Percentiles rank a stretch among this genome's conserved stretches.
These are phyloP conservation scores for Leishmania tarentolae DNA, from an alignment of 208 protist species.

Conservation along the genomic window DNA sequence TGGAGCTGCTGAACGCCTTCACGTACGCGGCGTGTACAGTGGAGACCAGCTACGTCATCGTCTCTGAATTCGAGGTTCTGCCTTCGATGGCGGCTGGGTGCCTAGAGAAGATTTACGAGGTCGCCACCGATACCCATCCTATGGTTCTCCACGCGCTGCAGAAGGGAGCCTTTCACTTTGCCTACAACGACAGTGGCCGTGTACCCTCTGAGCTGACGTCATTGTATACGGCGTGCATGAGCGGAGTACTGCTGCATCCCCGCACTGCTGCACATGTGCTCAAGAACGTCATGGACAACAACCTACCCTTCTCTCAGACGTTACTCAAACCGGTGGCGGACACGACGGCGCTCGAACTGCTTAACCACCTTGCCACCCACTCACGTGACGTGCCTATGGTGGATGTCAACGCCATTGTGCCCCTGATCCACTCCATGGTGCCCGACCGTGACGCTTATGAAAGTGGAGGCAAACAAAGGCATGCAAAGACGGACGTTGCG, in stretches of 20 bases:
- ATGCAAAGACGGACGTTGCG: not conserved
- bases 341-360: constrained; percentile 59
- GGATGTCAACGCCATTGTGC: constrained; percentile 75
- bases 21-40: constrained; percentile 54
- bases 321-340: constrained; percentile 73
- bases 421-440: constrained; percentile 43
- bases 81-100: constrained; percentile 75
- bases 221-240: constrained; percentile 75
- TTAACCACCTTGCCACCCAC: constrained; percentile 26
- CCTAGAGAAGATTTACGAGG: constrained; percentile 67
- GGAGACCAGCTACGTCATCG: constrained; percentile 61
- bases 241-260: constrained; percentile 80
- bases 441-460: not conserved
- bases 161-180: constrained; percentile 45
- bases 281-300: constrained; percentile 78
- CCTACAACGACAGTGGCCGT: constrained; percentile 7
- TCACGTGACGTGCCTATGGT: constrained; percentile 62
- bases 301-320: constrained; percentile 57
- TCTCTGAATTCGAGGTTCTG: constrained; percentile 78
- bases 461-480: not conserved
- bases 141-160: constrained; percentile 54
- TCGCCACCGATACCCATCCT: constrained; percentile 71
- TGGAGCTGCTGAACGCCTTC: constrained; percentile 82
- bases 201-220: constrained; percentile 29
- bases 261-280: constrained; percentile 49